Conservation (phyloP, 2,329 filamentous ascomycete genomes). For the Exophiala aquamarina region DNA sequence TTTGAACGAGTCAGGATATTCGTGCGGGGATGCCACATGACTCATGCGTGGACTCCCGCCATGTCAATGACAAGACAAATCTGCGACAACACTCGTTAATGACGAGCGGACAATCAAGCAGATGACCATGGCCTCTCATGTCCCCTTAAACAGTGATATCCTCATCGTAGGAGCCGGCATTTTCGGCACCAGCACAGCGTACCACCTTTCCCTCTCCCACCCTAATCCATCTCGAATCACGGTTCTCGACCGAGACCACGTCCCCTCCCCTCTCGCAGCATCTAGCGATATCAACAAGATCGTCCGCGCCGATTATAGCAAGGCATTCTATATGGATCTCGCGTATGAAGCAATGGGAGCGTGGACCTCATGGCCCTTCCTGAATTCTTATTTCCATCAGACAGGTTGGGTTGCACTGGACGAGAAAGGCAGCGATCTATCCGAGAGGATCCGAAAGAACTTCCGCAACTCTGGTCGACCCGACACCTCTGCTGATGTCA, state of each 20-base stretch:
- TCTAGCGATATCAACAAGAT: conserved; percentile 76
- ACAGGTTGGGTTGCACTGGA: conserved; percentile 61
- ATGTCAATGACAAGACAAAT: no score
- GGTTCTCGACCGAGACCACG: conserved; percentile 57
- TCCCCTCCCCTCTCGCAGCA: conserved; percentile 47
- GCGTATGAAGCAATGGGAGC: conserved; percentile 65
- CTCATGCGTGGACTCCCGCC: no score
- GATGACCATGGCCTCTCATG: conserved; percentile 20
- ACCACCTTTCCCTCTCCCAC: conserved; percentile 47
- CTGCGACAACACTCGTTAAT: no score
- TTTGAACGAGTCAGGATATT: no score
- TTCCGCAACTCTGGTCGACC: conserved; percentile 49
- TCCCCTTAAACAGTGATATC: conserved; percentile 20
- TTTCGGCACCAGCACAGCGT: conserved; percentile 66
- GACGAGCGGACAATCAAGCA: no score
- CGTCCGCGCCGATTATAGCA: conserved; percentile 67
- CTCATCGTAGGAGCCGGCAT: conserved; percentile 65
- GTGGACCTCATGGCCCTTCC: conserved; percentile 59
- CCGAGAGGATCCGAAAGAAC: conserved; percentile 54
- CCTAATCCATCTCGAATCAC: conserved; percentile 47
- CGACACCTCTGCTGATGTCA: conserved; percentile 43
- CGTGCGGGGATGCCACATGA: no score
- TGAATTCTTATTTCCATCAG: conserved; percentile 57
- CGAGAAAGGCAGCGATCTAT: conserved; percentile 48
- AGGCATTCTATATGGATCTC: conserved; percentile 62